These are phyloP conservation scores for Penicillium subrubescens DNA, from an alignment of 495 filamentous ascomycete genomes.

Conservation along the genomic window DNA sequence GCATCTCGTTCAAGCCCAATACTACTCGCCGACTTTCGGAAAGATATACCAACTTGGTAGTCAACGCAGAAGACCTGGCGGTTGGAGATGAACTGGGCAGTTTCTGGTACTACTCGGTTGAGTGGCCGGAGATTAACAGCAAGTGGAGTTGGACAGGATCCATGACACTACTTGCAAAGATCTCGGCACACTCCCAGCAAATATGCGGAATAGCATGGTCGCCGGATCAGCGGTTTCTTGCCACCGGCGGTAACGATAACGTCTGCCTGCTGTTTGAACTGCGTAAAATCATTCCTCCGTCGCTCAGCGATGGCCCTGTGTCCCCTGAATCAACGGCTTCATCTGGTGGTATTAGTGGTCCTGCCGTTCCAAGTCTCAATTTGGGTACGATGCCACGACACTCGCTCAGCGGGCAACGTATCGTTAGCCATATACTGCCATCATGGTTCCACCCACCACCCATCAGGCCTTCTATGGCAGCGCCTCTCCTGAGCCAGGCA, in stretches of 20 bases:
- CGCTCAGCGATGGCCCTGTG: not conserved
- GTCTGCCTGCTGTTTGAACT: constrained; percentile 79
- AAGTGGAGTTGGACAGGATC: constrained; percentile 71
- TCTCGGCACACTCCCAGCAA: constrained; percentile 82
- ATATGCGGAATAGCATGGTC: constrained; percentile 94
- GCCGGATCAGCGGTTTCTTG: constrained; percentile 71
- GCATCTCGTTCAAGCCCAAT: constrained; percentile 67
- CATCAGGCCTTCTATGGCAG: constrained; percentile 18
- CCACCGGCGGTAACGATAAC: constrained; percentile 93
- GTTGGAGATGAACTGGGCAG: constrained; percentile 87
- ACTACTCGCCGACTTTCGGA: constrained; percentile 45
- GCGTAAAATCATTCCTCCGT: constrained; percentile 53
- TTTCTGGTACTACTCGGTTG: constrained; percentile 85
- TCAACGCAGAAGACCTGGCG: constrained; percentile 71
- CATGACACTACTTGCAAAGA: constrained; percentile 75
- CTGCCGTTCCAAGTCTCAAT: constrained; percentile 26
- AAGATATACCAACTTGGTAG: constrained; percentile 32
- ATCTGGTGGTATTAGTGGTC: constrained; percentile 15
- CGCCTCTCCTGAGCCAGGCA: constrained; percentile 30
- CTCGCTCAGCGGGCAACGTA: constrained; percentile 24
- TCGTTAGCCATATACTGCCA: constrained; percentile 32
- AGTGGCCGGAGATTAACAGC: constrained; percentile 66
- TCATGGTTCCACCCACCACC: constrained; percentile 31
- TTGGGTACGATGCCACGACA: constrained; percentile 17
- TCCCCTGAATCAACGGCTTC: constrained; percentile 6